Percentiles rank a stretch among this genome's conserved stretches.
Evolutionary conservation across 345 rosid genomes (phyloP).

Genomic region (Eucalyptus marginata): DNA sequence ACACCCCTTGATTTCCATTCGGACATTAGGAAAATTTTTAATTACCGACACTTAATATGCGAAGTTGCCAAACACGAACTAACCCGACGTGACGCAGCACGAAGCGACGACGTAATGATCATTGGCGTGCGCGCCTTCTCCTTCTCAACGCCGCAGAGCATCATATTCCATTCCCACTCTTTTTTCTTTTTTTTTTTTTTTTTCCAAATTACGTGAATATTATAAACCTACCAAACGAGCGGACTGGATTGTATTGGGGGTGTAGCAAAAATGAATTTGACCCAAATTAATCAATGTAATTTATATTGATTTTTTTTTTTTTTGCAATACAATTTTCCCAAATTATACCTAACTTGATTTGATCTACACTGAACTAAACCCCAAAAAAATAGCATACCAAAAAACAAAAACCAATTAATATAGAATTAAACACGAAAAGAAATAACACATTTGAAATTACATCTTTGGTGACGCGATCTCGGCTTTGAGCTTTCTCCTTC

Average conservation of each 20-base stretch:
- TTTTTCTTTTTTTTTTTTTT: fast-evolving
- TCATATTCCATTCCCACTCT: neutral
- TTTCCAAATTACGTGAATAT: neutral
- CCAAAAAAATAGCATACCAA: neutral
- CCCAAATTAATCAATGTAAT: neutral
- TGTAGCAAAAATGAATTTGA: neutral
- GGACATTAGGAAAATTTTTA: neutral
- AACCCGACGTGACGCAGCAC: neutral
- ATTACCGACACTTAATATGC: neutral
- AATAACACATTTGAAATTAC: neutral
- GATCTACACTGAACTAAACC: neutral
- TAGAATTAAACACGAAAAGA: neutral
- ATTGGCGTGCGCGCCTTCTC: neutral
- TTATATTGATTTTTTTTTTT: neutral
- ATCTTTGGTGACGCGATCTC: too few species aligned
- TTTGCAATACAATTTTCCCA: too few species aligned
- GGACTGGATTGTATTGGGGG: fast-evolving
- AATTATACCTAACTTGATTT: neutral
- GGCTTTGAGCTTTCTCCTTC: neutral
- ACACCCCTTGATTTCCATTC: neutral
- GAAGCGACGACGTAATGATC: neutral
- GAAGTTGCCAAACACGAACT: neutral
- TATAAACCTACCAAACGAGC: neutral
- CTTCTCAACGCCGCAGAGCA: neutral
- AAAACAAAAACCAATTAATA: neutral